Evolutionary conservation across 139 green algal species (phyloP).

Genomic region (Coelastrella sp.): DNA sequence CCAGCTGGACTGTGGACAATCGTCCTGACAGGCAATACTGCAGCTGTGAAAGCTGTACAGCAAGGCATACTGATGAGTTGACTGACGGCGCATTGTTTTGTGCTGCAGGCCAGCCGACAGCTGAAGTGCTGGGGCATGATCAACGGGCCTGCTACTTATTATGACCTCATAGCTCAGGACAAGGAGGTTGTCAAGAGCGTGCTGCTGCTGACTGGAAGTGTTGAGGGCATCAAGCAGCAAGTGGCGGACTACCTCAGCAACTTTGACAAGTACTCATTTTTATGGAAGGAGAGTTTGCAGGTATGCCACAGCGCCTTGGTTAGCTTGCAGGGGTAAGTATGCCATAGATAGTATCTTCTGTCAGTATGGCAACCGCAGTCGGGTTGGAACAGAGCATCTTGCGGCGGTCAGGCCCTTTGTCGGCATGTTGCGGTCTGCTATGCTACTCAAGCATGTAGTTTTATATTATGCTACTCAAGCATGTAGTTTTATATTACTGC

Average conservation of each 20-base stretch:
- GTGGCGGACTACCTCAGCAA: slow-evolving; percentile 82
- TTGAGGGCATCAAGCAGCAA: slow-evolving; percentile 84
- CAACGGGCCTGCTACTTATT: slow-evolving; percentile 68
- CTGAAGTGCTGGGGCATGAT: slow-evolving; percentile 83
- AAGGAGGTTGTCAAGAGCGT: slow-evolving; percentile 90
- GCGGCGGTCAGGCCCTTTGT: not conserved
- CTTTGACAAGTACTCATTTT: slow-evolving; percentile 88
- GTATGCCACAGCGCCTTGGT: slow-evolving; percentile 49
- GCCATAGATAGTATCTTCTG: too few species aligned
- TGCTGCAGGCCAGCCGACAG: slow-evolving; percentile 58
- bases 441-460: too few species aligned
- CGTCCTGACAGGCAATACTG: too few species aligned
- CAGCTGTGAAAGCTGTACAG: too few species aligned
- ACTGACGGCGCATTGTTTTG: not conserved
- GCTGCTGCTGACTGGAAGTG: slow-evolving; percentile 81
- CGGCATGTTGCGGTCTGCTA: too few species aligned
- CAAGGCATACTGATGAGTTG: too few species aligned
- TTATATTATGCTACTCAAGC: too few species aligned
- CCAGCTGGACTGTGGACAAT: too few species aligned
- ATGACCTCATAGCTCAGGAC: slow-evolving; percentile 86
- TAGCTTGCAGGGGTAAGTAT: too few species aligned
- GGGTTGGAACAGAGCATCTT: not conserved
- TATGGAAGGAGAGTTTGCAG: slow-evolving; percentile 91
- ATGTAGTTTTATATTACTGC: too few species aligned
- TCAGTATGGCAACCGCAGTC: too few species aligned